Evolutionary conservation across 2,329 filamentous ascomycete genomes (phyloP).

Genomic region (Rhynchosporium graminicola): DNA sequence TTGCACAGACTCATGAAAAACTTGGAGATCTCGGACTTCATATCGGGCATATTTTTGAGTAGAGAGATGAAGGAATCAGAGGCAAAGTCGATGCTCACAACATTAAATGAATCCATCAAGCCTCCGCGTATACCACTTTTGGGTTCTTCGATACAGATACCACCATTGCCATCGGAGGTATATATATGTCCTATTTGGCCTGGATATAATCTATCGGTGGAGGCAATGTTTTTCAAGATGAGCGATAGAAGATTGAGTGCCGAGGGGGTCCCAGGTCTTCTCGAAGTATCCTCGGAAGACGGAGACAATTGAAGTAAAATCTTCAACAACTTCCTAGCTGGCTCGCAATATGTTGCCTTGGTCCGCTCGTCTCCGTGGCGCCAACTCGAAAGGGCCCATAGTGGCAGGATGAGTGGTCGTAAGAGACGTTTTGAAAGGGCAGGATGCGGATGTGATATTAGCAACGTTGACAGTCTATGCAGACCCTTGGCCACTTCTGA

Average conservation of each 20-base stretch:
- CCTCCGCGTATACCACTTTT: slow-evolving; percentile 6
- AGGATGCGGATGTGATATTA: slow-evolving; percentile 66
- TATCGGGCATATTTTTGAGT: slow-evolving; percentile 45
- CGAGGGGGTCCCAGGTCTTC: background rate
- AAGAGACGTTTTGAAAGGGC: slow-evolving; percentile 64
- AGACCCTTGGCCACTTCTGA: slow-evolving; percentile 53
- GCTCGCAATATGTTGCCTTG: slow-evolving; percentile 46
- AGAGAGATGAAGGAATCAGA: slow-evolving; percentile 53
- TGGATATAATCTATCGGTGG: slow-evolving; percentile 47
- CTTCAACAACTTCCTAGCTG: slow-evolving; percentile 53
- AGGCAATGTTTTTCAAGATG: slow-evolving; percentile 58
- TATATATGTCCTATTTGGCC: slow-evolving; percentile 54
- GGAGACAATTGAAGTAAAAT: slow-evolving; percentile 60
- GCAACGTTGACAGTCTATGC: slow-evolving; percentile 55
- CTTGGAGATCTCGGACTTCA: slow-evolving; percentile 51
- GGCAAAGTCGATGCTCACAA: slow-evolving; percentile 42
- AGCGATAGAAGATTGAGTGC: slow-evolving; percentile 45
- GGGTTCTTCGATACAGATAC: slow-evolving; percentile 51
- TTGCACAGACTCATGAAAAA: slow-evolving; percentile 62
- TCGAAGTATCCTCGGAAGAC: slow-evolving; percentile 12
- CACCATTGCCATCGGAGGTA: slow-evolving; percentile 46
- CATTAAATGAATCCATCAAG: slow-evolving; percentile 12
- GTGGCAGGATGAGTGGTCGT: slow-evolving; percentile 56
- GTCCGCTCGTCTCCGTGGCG: slow-evolving; percentile 40
- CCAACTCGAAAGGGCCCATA: slow-evolving; percentile 65